Conservation (phyloP, 2,329 filamentous ascomycete genomes). For the Hypomyces rosellus region DNA sequence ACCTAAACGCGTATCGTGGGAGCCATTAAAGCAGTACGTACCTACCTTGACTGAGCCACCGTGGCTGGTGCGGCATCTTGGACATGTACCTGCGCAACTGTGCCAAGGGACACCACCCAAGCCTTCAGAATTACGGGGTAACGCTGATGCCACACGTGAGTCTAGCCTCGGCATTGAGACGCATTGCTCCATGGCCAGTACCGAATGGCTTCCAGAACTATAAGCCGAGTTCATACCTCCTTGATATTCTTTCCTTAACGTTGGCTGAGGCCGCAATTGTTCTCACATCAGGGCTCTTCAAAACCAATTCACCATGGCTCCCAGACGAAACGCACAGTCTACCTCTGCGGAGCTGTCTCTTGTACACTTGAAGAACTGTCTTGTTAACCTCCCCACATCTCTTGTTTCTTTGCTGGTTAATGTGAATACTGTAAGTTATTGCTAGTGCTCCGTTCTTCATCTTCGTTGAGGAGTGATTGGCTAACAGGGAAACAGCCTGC, state of each 20-base stretch:
- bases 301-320: constrained; percentile 33
- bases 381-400: constrained; percentile 84
- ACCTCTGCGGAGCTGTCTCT: constrained; percentile 78
- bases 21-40: constrained; percentile 10
- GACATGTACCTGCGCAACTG: too few species aligned
- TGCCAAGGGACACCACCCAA: too few species aligned
- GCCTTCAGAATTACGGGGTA: not conserved
- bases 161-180: constrained; percentile 27
- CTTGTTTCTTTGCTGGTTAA: constrained; percentile 81
- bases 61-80: constrained; percentile 2
- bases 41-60: constrained; percentile 4
- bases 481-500: constrained; percentile 54
- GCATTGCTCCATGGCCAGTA: constrained; percentile 4
- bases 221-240: constrained; percentile 1
- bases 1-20: constrained; percentile 28
- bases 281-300: constrained; percentile 3
- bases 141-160: constrained; percentile 23
- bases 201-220: constrained; percentile 9
- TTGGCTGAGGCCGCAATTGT: not conserved
- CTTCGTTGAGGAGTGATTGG: not conserved
- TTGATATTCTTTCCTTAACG: not conserved
- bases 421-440: constrained; percentile 69
- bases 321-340: constrained; percentile 51
- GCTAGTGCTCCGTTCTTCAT: not conserved
- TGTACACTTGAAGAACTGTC: constrained; percentile 84